A percentile compares a stretch with the other conserved stretches of the same genome.
Evolutionary conservation across 192 early-diverging fungal species (phyloP).

Genomic region (Coemansia sp.): DNA sequence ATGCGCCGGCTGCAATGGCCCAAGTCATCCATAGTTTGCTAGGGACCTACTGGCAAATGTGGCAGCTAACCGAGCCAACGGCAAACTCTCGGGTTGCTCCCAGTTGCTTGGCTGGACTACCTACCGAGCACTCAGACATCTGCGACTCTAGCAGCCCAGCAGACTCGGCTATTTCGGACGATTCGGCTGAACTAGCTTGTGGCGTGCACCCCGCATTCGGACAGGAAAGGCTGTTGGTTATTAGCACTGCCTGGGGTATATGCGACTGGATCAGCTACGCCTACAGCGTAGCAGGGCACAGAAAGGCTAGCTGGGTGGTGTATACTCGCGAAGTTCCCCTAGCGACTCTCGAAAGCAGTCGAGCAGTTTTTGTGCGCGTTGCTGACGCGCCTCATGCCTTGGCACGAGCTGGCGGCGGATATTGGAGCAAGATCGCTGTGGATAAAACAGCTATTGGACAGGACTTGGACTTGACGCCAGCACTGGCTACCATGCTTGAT

Average conservation of each 20-base stretch:
- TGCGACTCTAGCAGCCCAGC: not conserved
- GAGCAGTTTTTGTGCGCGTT: slow-evolving; percentile 8
- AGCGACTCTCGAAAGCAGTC: not conserved
- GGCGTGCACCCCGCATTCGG: not conserved
- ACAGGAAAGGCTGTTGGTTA: not conserved
- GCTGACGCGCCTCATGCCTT: slow-evolving; percentile 10
- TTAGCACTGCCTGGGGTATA: slow-evolving; percentile 24
- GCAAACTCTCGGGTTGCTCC: not conserved
- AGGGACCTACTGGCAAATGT: slow-evolving; percentile 37
- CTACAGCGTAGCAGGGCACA: not conserved
- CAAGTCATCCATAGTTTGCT: slow-evolving; percentile 5
- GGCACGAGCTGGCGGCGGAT: not conserved
- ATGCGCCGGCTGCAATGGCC: not conserved
- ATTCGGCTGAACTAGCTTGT: not conserved
- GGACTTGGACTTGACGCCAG: not conserved
- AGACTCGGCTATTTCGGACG: not conserved
- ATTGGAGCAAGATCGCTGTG: slow-evolving; percentile 9
- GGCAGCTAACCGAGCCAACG: slow-evolving; percentile 21
- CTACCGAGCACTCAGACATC: not conserved
- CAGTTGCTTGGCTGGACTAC: too few relatives aligned
- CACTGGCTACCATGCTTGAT: not conserved
- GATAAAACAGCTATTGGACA: slow-evolving; percentile 17
- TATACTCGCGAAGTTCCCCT: slow-evolving; percentile 6
- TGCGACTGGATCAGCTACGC: slow-evolving; percentile 23
- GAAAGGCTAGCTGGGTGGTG: slow-evolving; percentile 5